These are phyloP conservation scores for Lithospermum erythrorhizon DNA, from an alignment of 257 asterid genomes.

Conservation along the genomic window DNA sequence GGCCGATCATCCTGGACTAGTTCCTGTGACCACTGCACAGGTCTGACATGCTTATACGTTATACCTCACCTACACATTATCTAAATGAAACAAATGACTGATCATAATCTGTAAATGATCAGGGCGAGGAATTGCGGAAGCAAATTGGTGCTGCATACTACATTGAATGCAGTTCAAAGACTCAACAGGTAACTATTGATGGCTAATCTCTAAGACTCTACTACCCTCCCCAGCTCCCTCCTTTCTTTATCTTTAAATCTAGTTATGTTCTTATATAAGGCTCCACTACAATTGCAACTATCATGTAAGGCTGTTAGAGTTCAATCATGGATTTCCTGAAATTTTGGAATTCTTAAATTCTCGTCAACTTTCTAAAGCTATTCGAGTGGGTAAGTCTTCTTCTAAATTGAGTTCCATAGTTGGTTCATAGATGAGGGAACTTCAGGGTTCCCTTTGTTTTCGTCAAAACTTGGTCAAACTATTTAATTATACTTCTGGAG, in stretches of 20 bases:
- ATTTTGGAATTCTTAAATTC: too few relatives aligned
- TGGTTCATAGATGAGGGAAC: too few relatives aligned
- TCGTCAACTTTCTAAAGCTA: too few relatives aligned
- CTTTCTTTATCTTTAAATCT: neutral
- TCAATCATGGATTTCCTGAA: too few relatives aligned
- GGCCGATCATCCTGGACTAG: conserved; percentile 89
- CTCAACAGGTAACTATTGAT: conserved; percentile 64
- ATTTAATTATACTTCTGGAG: neutral
- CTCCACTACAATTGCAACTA: too few relatives aligned
- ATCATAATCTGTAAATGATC: conserved; percentile 11
- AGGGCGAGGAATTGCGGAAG: conserved; percentile 96
- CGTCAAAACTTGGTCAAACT: neutral
- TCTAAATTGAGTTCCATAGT: too few relatives aligned
- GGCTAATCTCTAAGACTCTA: neutral
- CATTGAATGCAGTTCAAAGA: conserved; percentile 92
- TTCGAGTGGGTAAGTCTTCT: too few relatives aligned
- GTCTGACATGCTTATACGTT: conserved; percentile 25
- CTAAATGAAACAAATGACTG: neutral
- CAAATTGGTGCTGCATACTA: conserved; percentile 79
- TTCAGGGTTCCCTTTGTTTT: too few relatives aligned
- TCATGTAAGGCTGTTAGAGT: too few relatives aligned
- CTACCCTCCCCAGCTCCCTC: neutral
- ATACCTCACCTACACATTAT: neutral
- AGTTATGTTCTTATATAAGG: neutral
- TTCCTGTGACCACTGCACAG: conserved; percentile 77